These are phyloP conservation scores for Hevea brasiliensis DNA, from an alignment of 345 rosid species.

Conservation along the genomic window DNA sequence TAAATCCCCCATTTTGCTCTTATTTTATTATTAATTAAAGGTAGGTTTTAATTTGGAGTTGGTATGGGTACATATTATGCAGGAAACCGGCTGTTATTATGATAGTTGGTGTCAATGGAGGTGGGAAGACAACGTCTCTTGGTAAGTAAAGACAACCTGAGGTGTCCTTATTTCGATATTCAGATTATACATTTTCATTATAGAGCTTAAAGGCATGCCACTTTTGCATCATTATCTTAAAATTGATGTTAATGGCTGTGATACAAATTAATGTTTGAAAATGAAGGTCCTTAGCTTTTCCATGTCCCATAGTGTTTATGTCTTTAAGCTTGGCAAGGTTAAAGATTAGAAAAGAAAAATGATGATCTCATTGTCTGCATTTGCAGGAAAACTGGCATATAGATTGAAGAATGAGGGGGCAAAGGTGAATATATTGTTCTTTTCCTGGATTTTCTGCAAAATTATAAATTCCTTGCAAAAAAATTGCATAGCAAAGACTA, in stretches of 20 bases:
- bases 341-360: neutral
- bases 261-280: neutral
- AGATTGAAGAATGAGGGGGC: conserved; percentile 82
- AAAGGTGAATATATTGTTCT: conserved; percentile 51
- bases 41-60: conserved; percentile 11
- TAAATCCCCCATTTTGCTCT: neutral
- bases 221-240: neutral
- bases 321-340: neutral
- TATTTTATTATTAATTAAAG: neutral
- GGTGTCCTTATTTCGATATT: neutral
- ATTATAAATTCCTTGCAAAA: neutral
- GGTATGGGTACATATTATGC: conserved; percentile 16
- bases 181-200: neutral
- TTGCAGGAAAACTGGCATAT: conserved; percentile 89
- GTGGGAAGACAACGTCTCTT: conserved; percentile 97
- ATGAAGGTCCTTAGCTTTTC: neutral
- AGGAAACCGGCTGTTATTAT: conserved; percentile 92
- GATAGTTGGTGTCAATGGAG: conserved; percentile 92
- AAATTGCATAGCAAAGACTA: neutral
- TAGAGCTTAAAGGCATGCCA: neutral
- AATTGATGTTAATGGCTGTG: neutral
- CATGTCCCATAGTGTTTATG: neutral
- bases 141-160: conserved; percentile 44
- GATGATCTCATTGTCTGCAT: conserved; percentile 6
- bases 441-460: conserved; percentile 10